Conservation (phyloP, 164 flowering plant species). For the Tinospora cordifolia region DNA sequence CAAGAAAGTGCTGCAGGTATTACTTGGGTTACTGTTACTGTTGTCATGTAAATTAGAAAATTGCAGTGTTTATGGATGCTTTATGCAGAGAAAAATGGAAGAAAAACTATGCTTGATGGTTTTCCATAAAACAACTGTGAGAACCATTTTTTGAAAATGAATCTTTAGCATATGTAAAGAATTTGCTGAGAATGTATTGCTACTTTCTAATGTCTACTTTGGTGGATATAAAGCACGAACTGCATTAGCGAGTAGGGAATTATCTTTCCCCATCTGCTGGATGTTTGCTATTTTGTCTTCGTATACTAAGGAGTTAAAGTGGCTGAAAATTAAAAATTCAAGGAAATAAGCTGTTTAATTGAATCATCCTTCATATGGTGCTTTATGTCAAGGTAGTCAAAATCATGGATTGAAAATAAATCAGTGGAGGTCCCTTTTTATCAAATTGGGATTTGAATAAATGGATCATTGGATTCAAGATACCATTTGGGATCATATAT, state of each 20-base stretch:
- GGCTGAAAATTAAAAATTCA: too few relatives aligned
- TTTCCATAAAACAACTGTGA: background rate
- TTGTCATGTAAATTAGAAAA: background rate
- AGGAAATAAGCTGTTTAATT: too few relatives aligned
- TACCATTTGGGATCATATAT: too few relatives aligned
- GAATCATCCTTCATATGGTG: too few relatives aligned
- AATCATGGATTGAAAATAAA: too few relatives aligned
- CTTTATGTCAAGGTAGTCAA: too few relatives aligned
- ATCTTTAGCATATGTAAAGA: background rate
- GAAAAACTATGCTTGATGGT: background rate
- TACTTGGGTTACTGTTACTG: background rate
- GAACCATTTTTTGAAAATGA: background rate
- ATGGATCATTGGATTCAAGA: too few relatives aligned
- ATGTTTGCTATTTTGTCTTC: background rate
- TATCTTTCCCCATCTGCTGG: background rate
- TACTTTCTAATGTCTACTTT: background rate
- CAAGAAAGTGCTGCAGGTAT: slow-evolving; percentile 77
- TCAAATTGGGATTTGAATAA: too few relatives aligned
- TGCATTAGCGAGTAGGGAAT: background rate
- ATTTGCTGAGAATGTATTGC: background rate
- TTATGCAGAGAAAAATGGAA: background rate
- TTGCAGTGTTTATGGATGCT: background rate
- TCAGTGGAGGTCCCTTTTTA: too few relatives aligned
- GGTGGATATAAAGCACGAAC: background rate
- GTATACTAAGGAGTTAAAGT: background rate